phyloP scores from a whole-genome alignment of 805 yeast species.

The Saturnispora sekii region DNA sequence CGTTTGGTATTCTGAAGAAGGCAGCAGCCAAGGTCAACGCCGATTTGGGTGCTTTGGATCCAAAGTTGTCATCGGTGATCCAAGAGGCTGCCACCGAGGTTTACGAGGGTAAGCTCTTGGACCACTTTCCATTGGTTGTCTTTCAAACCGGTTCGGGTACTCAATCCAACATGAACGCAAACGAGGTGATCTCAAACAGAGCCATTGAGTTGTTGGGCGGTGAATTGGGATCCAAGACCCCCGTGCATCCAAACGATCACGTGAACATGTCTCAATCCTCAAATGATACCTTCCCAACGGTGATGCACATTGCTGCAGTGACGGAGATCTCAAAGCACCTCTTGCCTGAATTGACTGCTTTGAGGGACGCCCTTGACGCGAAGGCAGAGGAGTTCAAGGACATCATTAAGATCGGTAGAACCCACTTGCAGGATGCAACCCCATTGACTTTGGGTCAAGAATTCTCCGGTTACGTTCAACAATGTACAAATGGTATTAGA shows the following conservation, averaged over 20 bases:
- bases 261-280: conserved; percentile 98
- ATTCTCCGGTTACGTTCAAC: conserved; percentile 93
- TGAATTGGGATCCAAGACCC: conserved; percentile 78
- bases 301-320: conserved; percentile 98
- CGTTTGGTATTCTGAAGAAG: conserved; percentile 90
- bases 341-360: conserved; percentile 68
- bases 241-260: conserved; percentile 98
- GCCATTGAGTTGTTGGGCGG: conserved; percentile 97
- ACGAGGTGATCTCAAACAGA: conserved; percentile 96
- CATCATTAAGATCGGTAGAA: conserved; percentile 97
- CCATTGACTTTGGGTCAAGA: conserved; percentile 98
- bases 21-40: conserved; percentile 90
- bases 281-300: conserved; percentile 98
- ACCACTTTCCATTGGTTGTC: conserved; percentile 95
- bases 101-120: conserved; percentile 79
- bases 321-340: conserved; percentile 68
- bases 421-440: conserved; percentile 98
- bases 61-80: conserved; percentile 75
- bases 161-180: conserved; percentile 98
- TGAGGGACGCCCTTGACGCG: conserved; percentile 67
- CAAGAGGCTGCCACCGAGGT: conserved; percentile 95
- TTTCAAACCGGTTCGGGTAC: conserved; percentile 99
- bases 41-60: conserved; percentile 72
- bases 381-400: conserved; percentile 77
- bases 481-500: conserved; percentile 79